Base-by-base conservation (phyloP, 2,329 filamentous ascomycete genomes). In the Trichoderma endophyticum region DNA sequence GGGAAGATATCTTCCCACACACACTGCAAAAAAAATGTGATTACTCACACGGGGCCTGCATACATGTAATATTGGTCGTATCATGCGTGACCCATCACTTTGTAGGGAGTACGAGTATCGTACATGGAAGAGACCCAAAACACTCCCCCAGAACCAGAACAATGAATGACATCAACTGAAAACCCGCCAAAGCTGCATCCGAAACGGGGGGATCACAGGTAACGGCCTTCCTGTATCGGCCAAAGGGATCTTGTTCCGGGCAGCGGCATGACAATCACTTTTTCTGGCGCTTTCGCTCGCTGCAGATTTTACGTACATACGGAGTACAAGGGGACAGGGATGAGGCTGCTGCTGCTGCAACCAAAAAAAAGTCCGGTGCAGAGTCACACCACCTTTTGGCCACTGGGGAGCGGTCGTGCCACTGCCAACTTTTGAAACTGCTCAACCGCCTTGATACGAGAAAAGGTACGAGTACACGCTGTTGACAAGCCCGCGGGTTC, bases 241-340 rank as follows among this genome's bases (percentile, higher is more conserved):
- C 66, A 69, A 61, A 36, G 66, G 66, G 66, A 69, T 69, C 66
- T 51, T 62, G 36, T 54, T 34, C 39, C 66, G 66, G 66, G 65
- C 65, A 24, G 26, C 36, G 65, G 54, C 66, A 69, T 61, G 66
- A 39, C 34, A 59, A 36, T 39, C 32, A 26, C 32, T 21, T 21
- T 54, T 43, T n/a, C 15, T n/a, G 39, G 15, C 39, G 39, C 39
- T 68, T 24, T 24, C 28, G 18, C 57, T n/a, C 28, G 66, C 57
- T 43, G 32, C 57, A 69, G 39, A 69, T 61, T 69, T 56, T 51
- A 24, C 57, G 30, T 32, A 39, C 66, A 69, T 54, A 7, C 48
- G 21, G 48, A 54, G 48, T 54, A 54, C 48, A 54, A 24, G 21
- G 18, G 21, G 48, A 54, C 48, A 54, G 48, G 66, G 66, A 43